Conservation (phyloP, 345 rosid genomes). For the Boechera retrofracta region DNA sequence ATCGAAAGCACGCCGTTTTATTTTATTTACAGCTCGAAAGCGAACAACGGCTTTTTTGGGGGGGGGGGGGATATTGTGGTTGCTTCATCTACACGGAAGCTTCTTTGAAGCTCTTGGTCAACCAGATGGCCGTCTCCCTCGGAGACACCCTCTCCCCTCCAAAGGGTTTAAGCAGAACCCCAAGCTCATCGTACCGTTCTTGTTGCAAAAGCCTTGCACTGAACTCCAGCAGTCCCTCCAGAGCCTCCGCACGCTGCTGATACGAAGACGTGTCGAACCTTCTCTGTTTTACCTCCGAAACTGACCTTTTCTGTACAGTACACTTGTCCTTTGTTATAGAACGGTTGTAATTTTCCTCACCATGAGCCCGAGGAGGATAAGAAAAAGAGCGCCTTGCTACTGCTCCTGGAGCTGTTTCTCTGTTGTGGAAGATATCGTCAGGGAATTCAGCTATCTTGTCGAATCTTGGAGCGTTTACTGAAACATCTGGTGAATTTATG, state of each 20-base stretch:
- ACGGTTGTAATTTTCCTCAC: constrained; percentile 40
- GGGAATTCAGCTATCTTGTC: constrained; percentile 90
- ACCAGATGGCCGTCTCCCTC: constrained; percentile 95
- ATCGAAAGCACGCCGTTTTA: background rate
- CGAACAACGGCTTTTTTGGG: no score
- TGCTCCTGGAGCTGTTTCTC: constrained; percentile 49
- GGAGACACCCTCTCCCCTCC: constrained; percentile 94
- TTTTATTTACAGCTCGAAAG: background rate
- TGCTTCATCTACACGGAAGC: constrained; percentile 51
- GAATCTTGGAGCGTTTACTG: constrained; percentile 88
- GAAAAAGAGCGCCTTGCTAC: constrained; percentile 51
- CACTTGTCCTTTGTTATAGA: constrained; percentile 92
- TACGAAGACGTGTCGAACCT: constrained; percentile 89
- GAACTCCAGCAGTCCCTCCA: constrained; percentile 92
- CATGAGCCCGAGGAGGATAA: background rate
- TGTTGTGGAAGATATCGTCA: constrained; percentile 54
- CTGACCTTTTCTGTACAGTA: constrained; percentile 57
- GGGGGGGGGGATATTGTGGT: background rate
- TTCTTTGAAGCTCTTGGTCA: constrained; percentile 95
- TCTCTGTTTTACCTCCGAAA: constrained; percentile 54
- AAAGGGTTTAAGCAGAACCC: constrained; percentile 86
- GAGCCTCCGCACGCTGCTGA: constrained; percentile 96
- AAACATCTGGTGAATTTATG: constrained; percentile 70
- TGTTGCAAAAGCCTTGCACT: constrained; percentile 83
- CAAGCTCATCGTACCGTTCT: constrained; percentile 82